Conservation (phyloP, 1,284 basidiomycete species). For the Apiotrichum veenhuisii region DNA sequence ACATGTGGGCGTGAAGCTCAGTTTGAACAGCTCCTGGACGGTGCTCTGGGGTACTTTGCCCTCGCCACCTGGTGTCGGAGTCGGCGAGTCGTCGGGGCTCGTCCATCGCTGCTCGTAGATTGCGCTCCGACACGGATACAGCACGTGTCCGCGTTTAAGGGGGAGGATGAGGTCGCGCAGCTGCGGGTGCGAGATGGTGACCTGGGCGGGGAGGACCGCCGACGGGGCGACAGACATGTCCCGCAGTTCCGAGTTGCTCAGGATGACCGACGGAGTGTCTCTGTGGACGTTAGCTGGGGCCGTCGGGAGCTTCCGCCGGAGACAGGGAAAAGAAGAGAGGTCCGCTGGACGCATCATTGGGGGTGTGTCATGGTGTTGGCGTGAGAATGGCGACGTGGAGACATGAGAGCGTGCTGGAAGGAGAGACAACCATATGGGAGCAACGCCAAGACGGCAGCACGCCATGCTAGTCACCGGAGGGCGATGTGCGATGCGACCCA, state of each 20-base stretch:
- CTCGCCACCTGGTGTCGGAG: neutral
- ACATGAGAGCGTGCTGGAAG: no score
- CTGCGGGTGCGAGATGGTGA: conserved; percentile 49
- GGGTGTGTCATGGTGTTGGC: no score
- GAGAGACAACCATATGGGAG: no score
- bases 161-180: conserved; percentile 46
- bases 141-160: conserved; percentile 31
- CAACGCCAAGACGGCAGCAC: no score
- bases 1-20: conserved; percentile 42
- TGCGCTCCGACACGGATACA: conserved; percentile 35
- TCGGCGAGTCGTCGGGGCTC: conserved; percentile 3
- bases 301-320: no score
- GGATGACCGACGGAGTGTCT: conserved; percentile 28
- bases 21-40: conserved; percentile 25
- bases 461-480: no score
- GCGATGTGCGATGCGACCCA: no score
- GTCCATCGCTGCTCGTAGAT: conserved; percentile 35
- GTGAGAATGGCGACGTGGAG: no score
- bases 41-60: neutral
- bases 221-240: conserved; percentile 36
- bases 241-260: conserved; percentile 35
- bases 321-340: no score
- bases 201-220: conserved; percentile 28
- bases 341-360: no score
- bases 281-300: conserved; percentile 16